phyloP scores from a whole-genome alignment of 1,139 yeast genomes.

The Zygosaccharomyces sapae region DNA sequence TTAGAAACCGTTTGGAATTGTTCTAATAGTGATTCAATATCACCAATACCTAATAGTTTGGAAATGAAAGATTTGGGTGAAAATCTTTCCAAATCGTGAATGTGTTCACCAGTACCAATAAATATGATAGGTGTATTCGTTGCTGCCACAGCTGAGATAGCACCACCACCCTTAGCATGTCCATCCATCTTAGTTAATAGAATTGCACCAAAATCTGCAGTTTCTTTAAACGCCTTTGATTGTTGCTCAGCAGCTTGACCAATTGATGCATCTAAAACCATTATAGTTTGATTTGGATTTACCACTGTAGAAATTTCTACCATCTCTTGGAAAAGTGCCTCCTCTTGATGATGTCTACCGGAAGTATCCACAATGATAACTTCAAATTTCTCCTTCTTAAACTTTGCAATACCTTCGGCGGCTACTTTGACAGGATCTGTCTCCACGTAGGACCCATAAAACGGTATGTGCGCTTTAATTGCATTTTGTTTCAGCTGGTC shows the following conservation, averaged over 20 bases:
- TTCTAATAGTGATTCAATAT: slow-evolving; percentile 88
- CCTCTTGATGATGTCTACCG: slow-evolving; percentile 96
- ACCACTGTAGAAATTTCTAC: slow-evolving; percentile 83
- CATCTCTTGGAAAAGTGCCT: slow-evolving; percentile 90
- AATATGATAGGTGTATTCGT: slow-evolving; percentile 94
- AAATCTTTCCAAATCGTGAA: slow-evolving; percentile 86
- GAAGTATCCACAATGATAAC: slow-evolving; percentile 95
- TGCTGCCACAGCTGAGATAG: slow-evolving; percentile 96
- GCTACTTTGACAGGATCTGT: slow-evolving; percentile 95
- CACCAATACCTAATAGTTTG: slow-evolving; percentile 90
- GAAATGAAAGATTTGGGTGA: slow-evolving; percentile 87
- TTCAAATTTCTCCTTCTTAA: slow-evolving; percentile 87
- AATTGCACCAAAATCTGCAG: slow-evolving; percentile 90
- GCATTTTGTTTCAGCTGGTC: slow-evolving; percentile 98
- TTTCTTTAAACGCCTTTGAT: slow-evolving; percentile 89
- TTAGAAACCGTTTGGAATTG: slow-evolving; percentile 72
- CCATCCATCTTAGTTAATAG: slow-evolving; percentile 97
- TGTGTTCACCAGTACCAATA: slow-evolving; percentile 98
- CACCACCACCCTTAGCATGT: slow-evolving; percentile 99
- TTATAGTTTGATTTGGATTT: slow-evolving; percentile 86
- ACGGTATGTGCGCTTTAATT: slow-evolving; percentile 89
- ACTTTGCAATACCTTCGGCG: slow-evolving; percentile 83
- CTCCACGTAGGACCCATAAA: slow-evolving; percentile 90
- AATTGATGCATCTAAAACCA: slow-evolving; percentile 96
- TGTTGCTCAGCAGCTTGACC: slow-evolving; percentile 98